Conservation (phyloP, 169 alveolate genomes). For the Toxoplasma gondii region DNA sequence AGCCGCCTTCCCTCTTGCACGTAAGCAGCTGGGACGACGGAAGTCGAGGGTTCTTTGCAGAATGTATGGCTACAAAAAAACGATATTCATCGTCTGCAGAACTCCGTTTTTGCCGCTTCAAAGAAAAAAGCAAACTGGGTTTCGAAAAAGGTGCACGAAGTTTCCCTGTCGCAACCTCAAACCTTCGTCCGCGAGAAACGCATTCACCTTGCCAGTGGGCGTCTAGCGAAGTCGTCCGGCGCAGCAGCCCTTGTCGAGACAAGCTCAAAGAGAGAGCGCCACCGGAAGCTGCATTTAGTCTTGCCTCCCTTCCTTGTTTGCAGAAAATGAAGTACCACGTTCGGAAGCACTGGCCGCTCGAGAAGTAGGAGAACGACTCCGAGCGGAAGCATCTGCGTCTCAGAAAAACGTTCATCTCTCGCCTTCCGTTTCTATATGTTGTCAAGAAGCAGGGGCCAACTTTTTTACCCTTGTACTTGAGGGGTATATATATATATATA, state of each 20-base stretch:
- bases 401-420: too few species aligned
- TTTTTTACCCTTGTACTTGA: too few species aligned
- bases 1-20: conserved; percentile 55
- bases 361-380: conserved; percentile 10
- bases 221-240: too few species aligned
- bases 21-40: background rate
- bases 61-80: background rate
- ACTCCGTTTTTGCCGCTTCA: background rate
- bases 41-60: background rate
- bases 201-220: too few species aligned
- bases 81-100: background rate
- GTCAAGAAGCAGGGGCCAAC: too few species aligned
- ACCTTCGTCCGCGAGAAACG: background rate
- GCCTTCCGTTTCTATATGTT: too few species aligned
- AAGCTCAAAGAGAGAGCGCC: too few species aligned
- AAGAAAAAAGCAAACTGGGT: background rate
- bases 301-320: background rate
- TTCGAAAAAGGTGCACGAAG: background rate
- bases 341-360: conserved; percentile 61
- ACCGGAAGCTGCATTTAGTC: too few species aligned
- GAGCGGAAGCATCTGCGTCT: too few species aligned
- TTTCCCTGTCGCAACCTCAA: background rate
- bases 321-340: conserved; percentile 50
- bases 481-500: too few species aligned
- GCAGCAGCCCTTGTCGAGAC: too few species aligned